phyloP scores from a whole-genome alignment of 306 rosid species.

The Trifolium pratense region DNA sequence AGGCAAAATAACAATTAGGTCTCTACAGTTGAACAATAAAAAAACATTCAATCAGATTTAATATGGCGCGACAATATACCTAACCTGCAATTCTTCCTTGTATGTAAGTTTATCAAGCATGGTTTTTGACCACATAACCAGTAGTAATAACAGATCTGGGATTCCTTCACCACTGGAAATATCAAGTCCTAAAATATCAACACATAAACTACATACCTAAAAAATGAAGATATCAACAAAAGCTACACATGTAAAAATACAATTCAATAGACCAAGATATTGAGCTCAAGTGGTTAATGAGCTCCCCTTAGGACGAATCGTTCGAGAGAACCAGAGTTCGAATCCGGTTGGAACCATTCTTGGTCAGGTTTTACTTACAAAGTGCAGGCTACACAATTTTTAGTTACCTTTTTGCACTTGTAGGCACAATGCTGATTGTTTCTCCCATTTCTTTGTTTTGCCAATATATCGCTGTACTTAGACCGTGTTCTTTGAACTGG shows the following conservation, averaged over 20 bases:
- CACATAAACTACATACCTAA: not conserved
- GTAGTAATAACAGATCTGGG: conserved; percentile 73
- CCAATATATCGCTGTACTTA: conserved; percentile 77
- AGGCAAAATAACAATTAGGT: conserved; percentile 46
- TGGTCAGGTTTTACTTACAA: too few species aligned
- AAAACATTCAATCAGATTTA: conserved; percentile 35
- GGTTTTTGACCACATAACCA: conserved; percentile 83
- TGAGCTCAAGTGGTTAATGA: too few species aligned
- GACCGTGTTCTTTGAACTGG: conserved; percentile 82
- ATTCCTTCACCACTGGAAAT: conserved; percentile 86
- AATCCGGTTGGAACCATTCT: too few species aligned
- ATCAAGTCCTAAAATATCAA: conserved; percentile 45
- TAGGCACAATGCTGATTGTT: conserved; percentile 86
- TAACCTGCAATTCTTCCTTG: conserved; percentile 87
- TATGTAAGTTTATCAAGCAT: conserved; percentile 86
- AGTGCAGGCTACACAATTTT: conserved; percentile 2
- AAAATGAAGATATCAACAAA: too few species aligned
- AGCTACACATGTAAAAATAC: too few species aligned
- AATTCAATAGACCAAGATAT: too few species aligned
- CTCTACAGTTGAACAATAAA: conserved; percentile 35
- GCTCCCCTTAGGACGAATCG: too few species aligned
- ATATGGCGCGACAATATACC: conserved; percentile 38
- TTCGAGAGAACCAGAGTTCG: too few species aligned
- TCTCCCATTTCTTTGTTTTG: conserved; percentile 88
- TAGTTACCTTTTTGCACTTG: conserved; percentile 83